Percentiles rank a stretch among this genome's conserved stretches.
Conservation (phyloP, 306 rosid species). For the Acacia crassicarpa region DNA sequence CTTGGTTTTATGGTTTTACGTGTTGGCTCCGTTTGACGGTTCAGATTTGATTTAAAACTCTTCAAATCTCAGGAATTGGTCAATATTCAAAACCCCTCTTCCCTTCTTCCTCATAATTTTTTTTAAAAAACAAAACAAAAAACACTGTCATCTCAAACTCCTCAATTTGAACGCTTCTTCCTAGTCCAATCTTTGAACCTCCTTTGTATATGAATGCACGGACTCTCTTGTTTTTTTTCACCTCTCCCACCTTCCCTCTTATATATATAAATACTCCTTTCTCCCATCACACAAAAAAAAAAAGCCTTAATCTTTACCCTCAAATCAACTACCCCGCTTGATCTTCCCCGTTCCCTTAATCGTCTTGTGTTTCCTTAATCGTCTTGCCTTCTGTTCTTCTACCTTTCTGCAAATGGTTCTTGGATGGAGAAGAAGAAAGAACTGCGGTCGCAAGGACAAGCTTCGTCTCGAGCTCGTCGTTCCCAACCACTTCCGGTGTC, state of each 20-base stretch:
- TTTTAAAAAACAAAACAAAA: background rate
- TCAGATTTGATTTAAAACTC: conserved; percentile 16
- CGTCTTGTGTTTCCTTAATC: background rate
- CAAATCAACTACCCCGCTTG: background rate
- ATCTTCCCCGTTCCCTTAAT: background rate
- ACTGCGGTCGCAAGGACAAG: conserved; percentile 14
- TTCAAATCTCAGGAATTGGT: conserved; percentile 56
- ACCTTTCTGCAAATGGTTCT: conserved; percentile 45
- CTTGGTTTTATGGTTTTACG: conserved; percentile 37
- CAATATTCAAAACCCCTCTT: conserved; percentile 59
- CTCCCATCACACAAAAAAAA: background rate
- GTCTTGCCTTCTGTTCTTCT: background rate
- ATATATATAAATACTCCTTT: background rate
- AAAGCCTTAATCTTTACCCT: conserved; percentile 28
- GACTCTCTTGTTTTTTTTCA: conserved; percentile 4
- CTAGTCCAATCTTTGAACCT: conserved; percentile 49
- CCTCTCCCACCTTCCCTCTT: background rate
- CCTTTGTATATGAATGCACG: conserved; percentile 37
- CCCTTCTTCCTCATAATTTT: background rate
- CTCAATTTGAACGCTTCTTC: conserved; percentile 44
- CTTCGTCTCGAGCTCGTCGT: conserved; percentile 42
- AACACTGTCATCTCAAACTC: background rate
- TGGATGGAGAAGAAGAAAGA: conserved; percentile 59
- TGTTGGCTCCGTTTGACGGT: conserved; percentile 57
- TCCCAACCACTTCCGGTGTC: conserved; percentile 68